phyloP scores from a whole-genome alignment of 2,329 filamentous ascomycete genomes.

The Epichloe sibirici region DNA sequence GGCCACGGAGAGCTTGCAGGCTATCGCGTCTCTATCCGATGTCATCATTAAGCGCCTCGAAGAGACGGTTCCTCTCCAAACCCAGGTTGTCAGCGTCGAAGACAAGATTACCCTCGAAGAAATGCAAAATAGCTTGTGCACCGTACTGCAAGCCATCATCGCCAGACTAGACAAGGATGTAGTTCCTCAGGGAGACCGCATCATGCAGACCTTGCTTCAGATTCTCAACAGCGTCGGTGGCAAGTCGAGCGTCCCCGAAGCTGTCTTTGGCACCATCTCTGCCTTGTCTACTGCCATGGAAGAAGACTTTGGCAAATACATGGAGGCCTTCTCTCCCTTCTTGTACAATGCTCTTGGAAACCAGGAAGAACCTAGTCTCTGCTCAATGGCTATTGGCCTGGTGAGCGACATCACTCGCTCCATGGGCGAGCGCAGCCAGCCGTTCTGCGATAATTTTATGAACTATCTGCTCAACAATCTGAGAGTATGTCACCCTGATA shows the following conservation, averaged over 20 bases:
- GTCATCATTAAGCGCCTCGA: conserved; percentile 86
- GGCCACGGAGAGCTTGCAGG: conserved; percentile 69
- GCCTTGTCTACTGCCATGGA: conserved; percentile 85
- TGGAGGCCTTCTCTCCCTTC: conserved; percentile 89
- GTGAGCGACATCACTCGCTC: conserved; percentile 94
- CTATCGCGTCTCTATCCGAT: conserved; percentile 72
- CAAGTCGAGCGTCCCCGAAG: conserved; percentile 92
- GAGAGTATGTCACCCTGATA: conserved; percentile 40
- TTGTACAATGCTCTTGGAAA: conserved; percentile 89
- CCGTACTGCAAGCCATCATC: conserved; percentile 83
- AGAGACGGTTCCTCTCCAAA: conserved; percentile 77
- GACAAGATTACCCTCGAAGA: conserved; percentile 93
- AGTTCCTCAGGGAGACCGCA: conserved; percentile 76
- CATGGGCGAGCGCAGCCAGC: conserved; percentile 78
- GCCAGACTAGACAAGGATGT: conserved; percentile 87
- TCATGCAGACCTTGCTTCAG: conserved; percentile 81
- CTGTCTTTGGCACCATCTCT: conserved; percentile 83
- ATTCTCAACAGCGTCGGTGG: conserved; percentile 64
- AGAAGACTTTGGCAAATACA: conserved; percentile 91
- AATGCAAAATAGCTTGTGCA: conserved; percentile 92
- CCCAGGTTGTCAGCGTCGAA: conserved; percentile 91
- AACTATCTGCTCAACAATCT: conserved; percentile 92
- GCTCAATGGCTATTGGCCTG: conserved; percentile 93
- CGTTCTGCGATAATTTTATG: conserved; percentile 96
- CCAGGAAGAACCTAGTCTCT: conserved; percentile 87